Percentiles rank a stretch among this genome's conserved stretches.
Conservation (phyloP, 345 rosid genomes). For the Cardiospermum halicacabum region DNA sequence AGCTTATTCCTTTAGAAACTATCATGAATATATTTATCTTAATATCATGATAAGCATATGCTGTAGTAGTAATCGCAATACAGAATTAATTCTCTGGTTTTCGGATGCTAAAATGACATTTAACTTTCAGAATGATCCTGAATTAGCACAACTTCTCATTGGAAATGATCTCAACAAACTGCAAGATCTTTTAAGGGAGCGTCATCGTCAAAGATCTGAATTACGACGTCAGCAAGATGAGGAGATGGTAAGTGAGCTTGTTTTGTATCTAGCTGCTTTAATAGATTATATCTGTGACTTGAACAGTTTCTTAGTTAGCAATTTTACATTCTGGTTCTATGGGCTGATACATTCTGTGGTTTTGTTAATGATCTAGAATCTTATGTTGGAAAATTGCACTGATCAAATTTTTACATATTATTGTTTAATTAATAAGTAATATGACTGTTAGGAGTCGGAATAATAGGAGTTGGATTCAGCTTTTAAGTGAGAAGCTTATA, state of each 20-base stretch:
- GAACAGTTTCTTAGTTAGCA: background rate
- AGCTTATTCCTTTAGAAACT: background rate
- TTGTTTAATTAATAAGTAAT: slow-evolving; percentile 6
- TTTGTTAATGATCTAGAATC: background rate
- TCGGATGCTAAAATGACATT: slow-evolving; percentile 1
- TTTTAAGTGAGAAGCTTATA: slow-evolving; percentile 6
- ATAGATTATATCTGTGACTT: slow-evolving; percentile 3
- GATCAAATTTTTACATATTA: background rate
- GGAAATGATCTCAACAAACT: slow-evolving; percentile 84
- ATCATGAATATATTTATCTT: background rate
- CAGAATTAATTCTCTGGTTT: background rate
- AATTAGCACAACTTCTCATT: slow-evolving; percentile 76
- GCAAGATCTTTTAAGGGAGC: slow-evolving; percentile 64
- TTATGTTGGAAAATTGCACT: background rate
- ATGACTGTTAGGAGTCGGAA: background rate
- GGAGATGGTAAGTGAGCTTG: slow-evolving; percentile 62
- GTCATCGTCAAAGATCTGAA: slow-evolving; percentile 66
- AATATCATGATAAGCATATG: background rate
- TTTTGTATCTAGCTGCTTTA: slow-evolving; percentile 1
- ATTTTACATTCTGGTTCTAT: slow-evolving; percentile 2
- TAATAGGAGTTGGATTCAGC: background rate
- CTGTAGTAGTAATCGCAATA: background rate
- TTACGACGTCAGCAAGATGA: slow-evolving; percentile 66
- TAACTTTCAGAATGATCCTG: slow-evolving; percentile 65
- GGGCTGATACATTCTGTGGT: no score